Conservation (phyloP, 805 yeast genomes). For the Cyberlindnera mississippiensis region DNA sequence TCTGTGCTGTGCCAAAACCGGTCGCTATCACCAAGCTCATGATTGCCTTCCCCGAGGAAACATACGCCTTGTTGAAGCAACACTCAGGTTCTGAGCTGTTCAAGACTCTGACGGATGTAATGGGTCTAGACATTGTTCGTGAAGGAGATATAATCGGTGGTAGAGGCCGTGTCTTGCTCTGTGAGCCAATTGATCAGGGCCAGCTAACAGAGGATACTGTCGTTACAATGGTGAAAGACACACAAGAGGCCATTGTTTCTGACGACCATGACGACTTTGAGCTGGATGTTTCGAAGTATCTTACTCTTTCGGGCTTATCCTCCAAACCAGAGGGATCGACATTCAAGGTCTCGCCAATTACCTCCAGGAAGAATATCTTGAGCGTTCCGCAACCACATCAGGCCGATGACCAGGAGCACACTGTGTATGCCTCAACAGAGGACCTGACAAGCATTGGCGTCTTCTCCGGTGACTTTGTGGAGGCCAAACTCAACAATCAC, state of each 20-base stretch:
- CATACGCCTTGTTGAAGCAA: constrained; percentile 17
- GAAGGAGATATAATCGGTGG: constrained; percentile 19
- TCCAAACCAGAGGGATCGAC: not conserved
- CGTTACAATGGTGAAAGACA: constrained; percentile 47
- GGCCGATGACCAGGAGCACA: constrained; percentile 43
- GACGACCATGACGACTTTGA: constrained; percentile 4
- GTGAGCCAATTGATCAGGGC: constrained; percentile 79
- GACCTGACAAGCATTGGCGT: constrained; percentile 56
- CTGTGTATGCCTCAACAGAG: constrained; percentile 41
- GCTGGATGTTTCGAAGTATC: constrained; percentile 19
- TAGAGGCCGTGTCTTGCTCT: constrained; percentile 46
- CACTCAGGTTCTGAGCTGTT: constrained; percentile 17
- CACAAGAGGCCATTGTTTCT: not conserved
- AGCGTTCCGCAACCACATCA: constrained; percentile 1
- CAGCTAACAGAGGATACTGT: constrained; percentile 41
- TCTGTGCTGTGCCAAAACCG: constrained; percentile 14
- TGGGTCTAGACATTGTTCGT: constrained; percentile 15
- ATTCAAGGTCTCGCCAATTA: constrained; percentile 1
- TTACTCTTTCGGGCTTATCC: constrained; percentile 1
- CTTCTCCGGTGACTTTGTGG: constrained; percentile 65
- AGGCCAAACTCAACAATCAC: constrained; percentile 22
- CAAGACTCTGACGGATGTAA: constrained; percentile 6
- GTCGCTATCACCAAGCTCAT: constrained; percentile 18
- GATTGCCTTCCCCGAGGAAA: constrained; percentile 21
- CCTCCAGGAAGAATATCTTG: constrained; percentile 1